Base-by-base conservation (phyloP, 2,329 filamentous ascomycete species). In the Scopulariopsis brevicaulis region DNA sequence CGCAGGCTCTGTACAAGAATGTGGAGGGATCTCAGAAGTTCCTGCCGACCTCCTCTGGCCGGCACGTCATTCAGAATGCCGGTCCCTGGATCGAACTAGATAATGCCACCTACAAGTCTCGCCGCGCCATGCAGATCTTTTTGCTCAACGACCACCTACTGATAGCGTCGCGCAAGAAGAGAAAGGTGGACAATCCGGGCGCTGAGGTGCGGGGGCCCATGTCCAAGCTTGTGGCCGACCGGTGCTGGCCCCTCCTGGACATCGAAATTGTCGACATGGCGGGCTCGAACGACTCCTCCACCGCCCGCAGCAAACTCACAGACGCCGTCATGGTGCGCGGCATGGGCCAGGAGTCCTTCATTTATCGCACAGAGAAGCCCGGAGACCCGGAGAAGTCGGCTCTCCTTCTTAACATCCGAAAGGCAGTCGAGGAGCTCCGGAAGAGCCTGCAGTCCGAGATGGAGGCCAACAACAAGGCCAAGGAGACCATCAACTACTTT, bases 1-100 rank as follows among this genome's bases (percentile, higher is more conserved):
- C n/a, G 20, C 69, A 76, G 71, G 86, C 90, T 25, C 75, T 99
- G 53, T 99, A 94, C 84, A 97, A 96, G 74, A 89, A 88, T 51
- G 90, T 99, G n/a, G 94, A 97, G 70, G 93, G 93, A 1, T 96
- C 92, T 11, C 94, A 99, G 67, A 97, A 97, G 70, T 99, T 96
- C 67, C 76, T 99, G 12, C 94, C 94, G 15, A 94, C 92, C 58
- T 81, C 91, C 22, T 84, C 89, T 22, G 93, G 92, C n/a, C 86
- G 94, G 46, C 95, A 96, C 69, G 91, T 99, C 53, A 84, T 97
- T 2, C 86, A 96, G 69, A 93, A 97, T 70, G 96, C 91, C 4
- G 88, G 90, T 1, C 83, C 87, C 54, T 99, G 94, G 94, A 89
- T 97, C 60, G 93, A 99, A 73, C 78, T 99, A 61, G 95, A 99